Evolutionary conservation across 352 stramenopile genomes (phyloP), one percentile per base, ranked within the genome.

Genomic region (Phytopythium delawarense): DNA sequence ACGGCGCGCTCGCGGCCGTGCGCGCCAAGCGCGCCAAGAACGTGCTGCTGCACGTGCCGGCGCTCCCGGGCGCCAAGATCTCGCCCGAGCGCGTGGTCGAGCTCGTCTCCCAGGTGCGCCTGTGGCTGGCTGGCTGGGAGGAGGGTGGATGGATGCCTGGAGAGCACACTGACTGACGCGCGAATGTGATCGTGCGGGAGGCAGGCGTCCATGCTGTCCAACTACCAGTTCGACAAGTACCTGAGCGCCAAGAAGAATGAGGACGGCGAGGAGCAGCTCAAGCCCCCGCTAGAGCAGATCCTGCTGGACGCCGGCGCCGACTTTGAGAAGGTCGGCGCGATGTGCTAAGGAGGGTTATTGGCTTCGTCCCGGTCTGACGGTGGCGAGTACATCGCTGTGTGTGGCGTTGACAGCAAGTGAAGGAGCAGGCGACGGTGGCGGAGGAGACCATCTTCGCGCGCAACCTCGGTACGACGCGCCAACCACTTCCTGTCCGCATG

Each of bases 201-300:
- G 13, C 46, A 80, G 75, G 77, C 86, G 3, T 89, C 81, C 21
- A 86, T 93, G 64, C 71, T 95, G 34, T 93, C 84, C 48, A 95
- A 93, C 71, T 95, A 95, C 66, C 82, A 91, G 68, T 95, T 95
- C 48, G 82, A 95, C 69, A 75, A 87, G 70, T 92, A 95, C 66
- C 61, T 92, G 57, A 89, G 66, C 55, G 66, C 74, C 35, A 69
- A 71, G 44, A 85, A 76, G 63, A 70, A 89, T 62, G 69, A 74
- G 5, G 62, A 87, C 32, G 84, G 79, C 63, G 79, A 91, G 34
- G 75, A 76, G 57, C 89, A 88, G 68, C 73, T 91, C 48, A 75
- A 74, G 57, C 62, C 89, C 57, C 84, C 84, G 44, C 66, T 92
- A 12, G 75, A 90, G 61, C 61, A 79, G 53, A 90, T 92, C 32